Percentiles rank a stretch among this genome's conserved stretches.
Conservation (phyloP, 208 protist genomes). For the Trypanosoma rangeli region DNA sequence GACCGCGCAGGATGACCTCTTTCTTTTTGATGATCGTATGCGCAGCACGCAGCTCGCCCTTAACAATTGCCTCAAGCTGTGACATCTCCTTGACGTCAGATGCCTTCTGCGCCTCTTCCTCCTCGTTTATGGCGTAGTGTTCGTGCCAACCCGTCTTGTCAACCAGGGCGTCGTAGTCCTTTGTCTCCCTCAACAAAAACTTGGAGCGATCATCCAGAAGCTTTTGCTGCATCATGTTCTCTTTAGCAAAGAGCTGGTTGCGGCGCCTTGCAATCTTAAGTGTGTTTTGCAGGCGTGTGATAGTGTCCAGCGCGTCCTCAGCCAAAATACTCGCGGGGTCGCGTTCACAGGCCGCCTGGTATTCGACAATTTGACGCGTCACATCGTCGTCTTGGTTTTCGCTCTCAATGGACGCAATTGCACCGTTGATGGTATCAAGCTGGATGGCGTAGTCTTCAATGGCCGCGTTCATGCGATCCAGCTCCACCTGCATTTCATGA, state of each 20-base stretch:
- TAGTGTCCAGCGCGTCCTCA: conserved; percentile 83
- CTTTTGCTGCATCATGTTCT: conserved; percentile 69
- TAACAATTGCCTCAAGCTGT: conserved; percentile 49
- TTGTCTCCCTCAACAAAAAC: conserved; percentile 39
- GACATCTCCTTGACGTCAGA: conserved; percentile 64
- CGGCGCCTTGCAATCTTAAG: conserved; percentile 81
- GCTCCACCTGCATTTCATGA: conserved; percentile 39
- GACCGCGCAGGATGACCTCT: conserved; percentile 48
- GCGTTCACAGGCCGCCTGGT: conserved; percentile 37
- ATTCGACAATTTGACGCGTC: conserved; percentile 60
- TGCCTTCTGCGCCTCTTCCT: conserved; percentile 34
- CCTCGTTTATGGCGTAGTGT: conserved; percentile 37
- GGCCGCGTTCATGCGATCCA: conserved; percentile 55
- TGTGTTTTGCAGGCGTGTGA: conserved; percentile 84
- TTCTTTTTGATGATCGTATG: conserved; percentile 69
- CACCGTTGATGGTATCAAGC: conserved; percentile 47
- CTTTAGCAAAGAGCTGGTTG: conserved; percentile 71
- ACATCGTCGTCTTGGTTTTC: conserved; percentile 77
- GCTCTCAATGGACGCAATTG: conserved; percentile 51
- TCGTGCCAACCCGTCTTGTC: conserved; percentile 74
- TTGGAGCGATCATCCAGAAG: conserved; percentile 58
- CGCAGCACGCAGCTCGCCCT: conserved; percentile 59
- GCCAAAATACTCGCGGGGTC: conserved; percentile 61
- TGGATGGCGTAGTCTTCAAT: conserved; percentile 58
- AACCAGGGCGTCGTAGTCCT: conserved; percentile 48